phyloP scores from a whole-genome alignment of 1,139 yeast genomes.

The Hyphopichia wangnamkhiaoensis region DNA sequence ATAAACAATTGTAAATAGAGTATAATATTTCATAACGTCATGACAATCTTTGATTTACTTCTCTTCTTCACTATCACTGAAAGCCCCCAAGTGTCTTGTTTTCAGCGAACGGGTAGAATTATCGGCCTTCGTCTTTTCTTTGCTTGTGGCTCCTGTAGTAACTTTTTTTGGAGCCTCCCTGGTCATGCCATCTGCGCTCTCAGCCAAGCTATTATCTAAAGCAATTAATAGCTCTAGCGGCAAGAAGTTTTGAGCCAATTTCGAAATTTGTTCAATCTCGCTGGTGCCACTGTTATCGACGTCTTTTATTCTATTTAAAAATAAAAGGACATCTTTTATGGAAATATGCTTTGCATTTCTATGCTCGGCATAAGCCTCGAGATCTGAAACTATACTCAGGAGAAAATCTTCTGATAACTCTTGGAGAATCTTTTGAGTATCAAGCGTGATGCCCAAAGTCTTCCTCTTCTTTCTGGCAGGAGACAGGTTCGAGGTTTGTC shows the following conservation, averaged over 20 bases:
- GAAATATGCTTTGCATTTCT: constrained; percentile 28
- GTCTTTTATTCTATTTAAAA: constrained; percentile 33
- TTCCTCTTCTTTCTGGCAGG: constrained; percentile 6
- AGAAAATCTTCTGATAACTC: constrained; percentile 32
- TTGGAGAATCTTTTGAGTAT: constrained; percentile 15
- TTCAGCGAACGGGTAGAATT: no score
- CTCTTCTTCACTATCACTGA: constrained; percentile 9
- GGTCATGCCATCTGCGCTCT: neutral
- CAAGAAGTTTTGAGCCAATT: constrained; percentile 35
- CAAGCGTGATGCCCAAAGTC: constrained; percentile 9
- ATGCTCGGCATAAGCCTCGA: constrained; percentile 37
- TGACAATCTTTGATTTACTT: neutral
- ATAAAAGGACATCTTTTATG: constrained; percentile 37
- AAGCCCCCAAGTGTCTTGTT: constrained; percentile 3
- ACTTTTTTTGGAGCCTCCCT: neutral
- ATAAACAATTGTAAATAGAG: neutral
- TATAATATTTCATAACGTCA: neutral
- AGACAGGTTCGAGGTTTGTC: no score
- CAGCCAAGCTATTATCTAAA: constrained; percentile 33
- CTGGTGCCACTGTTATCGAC: constrained; percentile 15
- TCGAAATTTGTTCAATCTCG: constrained; percentile 26
- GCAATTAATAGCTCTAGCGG: constrained; percentile 40
- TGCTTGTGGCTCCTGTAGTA: no score
- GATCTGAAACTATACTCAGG: constrained; percentile 31
- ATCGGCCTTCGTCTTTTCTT: no score